These are phyloP conservation scores for Dictyostelium purpureum DNA, from an alignment of 78 protist genomes.

Conservation along the genomic window DNA sequence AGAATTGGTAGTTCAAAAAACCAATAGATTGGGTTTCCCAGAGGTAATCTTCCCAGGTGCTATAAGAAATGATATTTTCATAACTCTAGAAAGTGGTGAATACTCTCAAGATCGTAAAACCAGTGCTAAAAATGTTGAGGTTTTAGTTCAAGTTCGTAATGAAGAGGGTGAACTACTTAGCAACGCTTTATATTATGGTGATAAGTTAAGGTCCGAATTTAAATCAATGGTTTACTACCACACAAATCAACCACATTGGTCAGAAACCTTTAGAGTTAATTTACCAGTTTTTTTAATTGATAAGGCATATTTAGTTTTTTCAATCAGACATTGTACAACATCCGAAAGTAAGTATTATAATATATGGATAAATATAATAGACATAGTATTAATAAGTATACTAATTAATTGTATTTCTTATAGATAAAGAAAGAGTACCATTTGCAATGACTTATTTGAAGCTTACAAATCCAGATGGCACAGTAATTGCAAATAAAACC, in stretches of 20 bases:
- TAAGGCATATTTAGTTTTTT: conserved; percentile 38
- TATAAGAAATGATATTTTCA: conserved; percentile 38
- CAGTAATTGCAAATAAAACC: conserved; percentile 59
- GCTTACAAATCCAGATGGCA: conserved; percentile 64
- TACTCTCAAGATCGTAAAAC: conserved; percentile 76
- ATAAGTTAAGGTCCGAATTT: conserved; percentile 44
- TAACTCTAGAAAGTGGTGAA: conserved; percentile 55
- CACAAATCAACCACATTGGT: conserved; percentile 75
- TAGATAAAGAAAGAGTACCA: conserved; percentile 55
- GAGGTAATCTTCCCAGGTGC: conserved; percentile 73
- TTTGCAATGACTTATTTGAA: conserved; percentile 53
- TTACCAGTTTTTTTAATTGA: conserved; percentile 28
- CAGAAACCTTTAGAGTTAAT: conserved; percentile 50
- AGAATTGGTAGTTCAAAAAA: conserved; percentile 17
- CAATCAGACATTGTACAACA: conserved; percentile 75
- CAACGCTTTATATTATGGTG: conserved; percentile 54
- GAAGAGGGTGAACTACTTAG: conserved; percentile 44
- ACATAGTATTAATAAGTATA: not conserved
- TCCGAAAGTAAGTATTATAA: conserved; percentile 21
- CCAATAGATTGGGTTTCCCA: conserved; percentile 62
- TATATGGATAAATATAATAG: not conserved
- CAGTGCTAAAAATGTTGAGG: conserved; percentile 48
- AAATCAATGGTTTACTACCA: conserved; percentile 71
- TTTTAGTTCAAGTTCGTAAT: conserved; percentile 32
- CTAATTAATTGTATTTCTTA: not conserved